Base-by-base conservation (phyloP, 345 rosid species). In the Combretum micranthum region DNA sequence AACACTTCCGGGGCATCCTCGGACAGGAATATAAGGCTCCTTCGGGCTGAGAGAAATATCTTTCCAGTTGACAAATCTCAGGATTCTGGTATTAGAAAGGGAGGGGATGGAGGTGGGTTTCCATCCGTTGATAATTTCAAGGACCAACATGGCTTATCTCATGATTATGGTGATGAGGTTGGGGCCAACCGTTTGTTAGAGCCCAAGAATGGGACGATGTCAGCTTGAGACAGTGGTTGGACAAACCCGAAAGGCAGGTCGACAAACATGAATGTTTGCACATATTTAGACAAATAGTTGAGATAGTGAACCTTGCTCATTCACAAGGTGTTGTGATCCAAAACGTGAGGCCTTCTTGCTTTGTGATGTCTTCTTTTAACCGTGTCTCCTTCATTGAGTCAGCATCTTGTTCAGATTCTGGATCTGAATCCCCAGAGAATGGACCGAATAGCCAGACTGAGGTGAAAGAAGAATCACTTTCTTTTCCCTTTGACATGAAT, bases 141-240 rank as follows among this genome's bases (percentile, higher is more conserved):
- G 64, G 75, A 69, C 81, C 83, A 75, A 77, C 66, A 65, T 50
- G 81, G 78, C 65, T 61, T 65, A 50, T 75, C 81, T 55, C 79
- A 78, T 69, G 73, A 62, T 51, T 80, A 60, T 48, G 87, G 83
- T 52, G 84, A 84, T 68, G 88, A 59, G 59, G 57, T 26, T 14
- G 60, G 59, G 19, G 53, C 47, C 25, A 52, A 79, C 61, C 93
- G 78, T 86, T 78, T 66, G 68, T 76, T 46, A 70, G 73, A 52
- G 60, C 80, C 48, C 53, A 77, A 66, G 95, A 84, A 66, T 86
- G 96, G 86, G 94, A 75, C 46, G 96, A 93, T 77, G 71, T 89
- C 56, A 93, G 99, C 77, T 74, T 93, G 80, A 82, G 99, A 65
- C 96, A 89, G 50, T 93, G 99, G 99, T 65, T 93, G 65, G 97